Evolutionary conservation across 768 basidiomycete genomes (phyloP).

Genomic region (Strobilomyces echinocephalus): DNA sequence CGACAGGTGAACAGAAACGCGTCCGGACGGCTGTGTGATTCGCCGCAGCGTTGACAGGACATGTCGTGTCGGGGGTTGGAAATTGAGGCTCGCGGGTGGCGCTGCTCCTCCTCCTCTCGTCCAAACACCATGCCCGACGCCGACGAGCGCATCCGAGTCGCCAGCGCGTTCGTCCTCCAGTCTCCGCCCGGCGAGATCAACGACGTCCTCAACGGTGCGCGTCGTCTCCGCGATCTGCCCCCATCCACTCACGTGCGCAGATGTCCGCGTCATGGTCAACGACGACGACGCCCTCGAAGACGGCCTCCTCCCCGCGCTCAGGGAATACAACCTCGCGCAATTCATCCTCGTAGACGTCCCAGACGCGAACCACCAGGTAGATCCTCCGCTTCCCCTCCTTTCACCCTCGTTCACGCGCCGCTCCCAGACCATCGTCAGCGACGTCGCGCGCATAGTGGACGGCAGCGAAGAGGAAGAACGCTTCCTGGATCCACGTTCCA

Average conservation of each 20-base stretch:
- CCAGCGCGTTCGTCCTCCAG: slow-evolving; percentile 77
- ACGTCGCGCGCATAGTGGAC: slow-evolving; percentile 51
- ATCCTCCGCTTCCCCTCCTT: neutral
- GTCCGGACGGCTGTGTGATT: slow-evolving; percentile 20
- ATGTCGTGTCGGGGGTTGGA: slow-evolving; percentile 18
- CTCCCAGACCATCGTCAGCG: slow-evolving; percentile 77
- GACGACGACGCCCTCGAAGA: slow-evolving; percentile 81
- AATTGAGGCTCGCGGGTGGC: slow-evolving; percentile 11
- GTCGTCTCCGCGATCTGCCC: neutral
- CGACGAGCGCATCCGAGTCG: slow-evolving; percentile 63
- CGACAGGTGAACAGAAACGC: slow-evolving; percentile 34
- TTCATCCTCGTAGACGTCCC: slow-evolving; percentile 86
- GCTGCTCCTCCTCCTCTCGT: neutral
- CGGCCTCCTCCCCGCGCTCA: slow-evolving; percentile 71
- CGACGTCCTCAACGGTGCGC: slow-evolving; percentile 84
- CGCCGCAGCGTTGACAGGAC: slow-evolving; percentile 24
- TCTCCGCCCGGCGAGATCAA: slow-evolving; percentile 96
- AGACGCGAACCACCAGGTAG: slow-evolving; percentile 70
- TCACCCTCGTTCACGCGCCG: neutral
- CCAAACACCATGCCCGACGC: slow-evolving; percentile 43
- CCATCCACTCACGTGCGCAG: slow-evolving; percentile 36
- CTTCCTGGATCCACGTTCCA: slow-evolving; percentile 80
- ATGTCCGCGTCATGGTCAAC: slow-evolving; percentile 84
- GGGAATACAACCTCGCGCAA: slow-evolving; percentile 84
- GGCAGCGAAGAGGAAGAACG: slow-evolving; percentile 49